Evolutionary conservation across 2,329 filamentous ascomycete species (phyloP).

Genomic region (Chaetothyriales sp.): DNA sequence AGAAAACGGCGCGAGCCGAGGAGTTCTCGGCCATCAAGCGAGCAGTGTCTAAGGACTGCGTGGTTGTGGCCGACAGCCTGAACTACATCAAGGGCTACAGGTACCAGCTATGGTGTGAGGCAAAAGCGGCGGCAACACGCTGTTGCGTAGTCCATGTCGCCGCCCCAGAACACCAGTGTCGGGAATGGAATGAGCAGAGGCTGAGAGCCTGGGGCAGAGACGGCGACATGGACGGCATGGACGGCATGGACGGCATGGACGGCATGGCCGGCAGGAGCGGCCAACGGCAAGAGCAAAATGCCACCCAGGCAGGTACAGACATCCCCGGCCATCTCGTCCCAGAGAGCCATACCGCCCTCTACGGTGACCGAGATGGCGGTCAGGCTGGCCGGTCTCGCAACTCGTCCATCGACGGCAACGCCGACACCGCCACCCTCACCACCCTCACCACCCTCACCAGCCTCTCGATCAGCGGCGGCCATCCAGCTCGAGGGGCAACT

Average conservation of each 20-base stretch:
- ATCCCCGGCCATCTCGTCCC: conserved; percentile 15
- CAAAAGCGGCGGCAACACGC: conserved; percentile 48
- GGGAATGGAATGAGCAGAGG: conserved; percentile 16
- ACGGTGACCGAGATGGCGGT: conserved; percentile 12
- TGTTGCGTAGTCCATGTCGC: conserved; percentile 43
- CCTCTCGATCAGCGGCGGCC: neutral
- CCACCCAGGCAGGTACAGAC: conserved; percentile 8
- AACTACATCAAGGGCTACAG: conserved; percentile 58
- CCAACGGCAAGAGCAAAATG: neutral
- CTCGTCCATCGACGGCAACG: conserved; percentile 8
- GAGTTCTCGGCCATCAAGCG: conserved; percentile 50
- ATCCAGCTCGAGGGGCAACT: neutral
- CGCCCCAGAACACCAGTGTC: conserved; percentile 16
- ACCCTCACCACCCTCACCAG: conserved; percentile 2
- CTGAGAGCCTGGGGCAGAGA: conserved; percentile 8
- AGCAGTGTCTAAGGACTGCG: conserved; percentile 40
- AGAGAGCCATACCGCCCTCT: conserved; percentile 19
- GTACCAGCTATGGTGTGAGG: conserved; percentile 55
- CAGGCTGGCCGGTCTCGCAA: conserved; percentile 5
- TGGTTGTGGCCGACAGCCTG: conserved; percentile 51
- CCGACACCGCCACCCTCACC: conserved; percentile 13
- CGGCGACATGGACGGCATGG: neutral
- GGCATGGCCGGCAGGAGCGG: neutral
- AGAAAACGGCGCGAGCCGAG: conserved; percentile 51
- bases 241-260: too few species aligned